Evolutionary conservation across 192 early-diverging fungal species (phyloP), one percentile per base, ranked within the genome.

Genomic region (Powellomyces hirtus): DNA sequence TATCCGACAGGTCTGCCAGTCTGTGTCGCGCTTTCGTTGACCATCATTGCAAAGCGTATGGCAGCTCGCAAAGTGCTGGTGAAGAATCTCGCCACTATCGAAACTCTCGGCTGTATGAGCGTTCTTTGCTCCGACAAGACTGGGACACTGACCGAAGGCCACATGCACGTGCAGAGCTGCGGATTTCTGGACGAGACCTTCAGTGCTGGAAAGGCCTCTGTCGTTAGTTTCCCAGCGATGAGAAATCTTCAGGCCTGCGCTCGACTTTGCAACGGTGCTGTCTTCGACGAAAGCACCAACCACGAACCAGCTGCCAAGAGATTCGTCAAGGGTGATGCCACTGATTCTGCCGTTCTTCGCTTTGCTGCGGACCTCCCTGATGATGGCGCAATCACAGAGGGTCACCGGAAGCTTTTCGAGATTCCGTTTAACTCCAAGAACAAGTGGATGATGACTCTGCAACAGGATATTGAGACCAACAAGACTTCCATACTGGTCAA

Each of bases 371-470:
- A 20, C 30, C 62, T 50, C 6, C 24, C 44, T 44, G 52, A 63
- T 31, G 66, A 61, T 18, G 72, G 70, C 38, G 63, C 70, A n/a
- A 44, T 68, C 40, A 60, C 68, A 62, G 68, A 55, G 27, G 33
- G 40, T 14, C 68, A 69, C 35, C 18, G 29, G 18, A 56, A 56
- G 5, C 29, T 33, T 16, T 29, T 27, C 53, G 92, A 92, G 73
- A 86, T 96, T 29, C 93, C 95, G 5, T 95, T 98, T 84, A 95
- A 92, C 81, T 90, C 88, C 26, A 86, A 91, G 38, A 96, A 88
- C 79, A 98, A 98, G 72, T 92, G 87, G 89, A 88, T 88, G 71
- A 77, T 95, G 75, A 89, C 91, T n/a, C 87, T 97, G 62, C 86
- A 88, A 67, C 68, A 74, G 29, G 85, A 88, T 62, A 64, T 22